Evolutionary conservation across 345 rosid genomes (phyloP), one percentile per base, ranked within the genome.

Genomic region (Pelargonium nanum): DNA sequence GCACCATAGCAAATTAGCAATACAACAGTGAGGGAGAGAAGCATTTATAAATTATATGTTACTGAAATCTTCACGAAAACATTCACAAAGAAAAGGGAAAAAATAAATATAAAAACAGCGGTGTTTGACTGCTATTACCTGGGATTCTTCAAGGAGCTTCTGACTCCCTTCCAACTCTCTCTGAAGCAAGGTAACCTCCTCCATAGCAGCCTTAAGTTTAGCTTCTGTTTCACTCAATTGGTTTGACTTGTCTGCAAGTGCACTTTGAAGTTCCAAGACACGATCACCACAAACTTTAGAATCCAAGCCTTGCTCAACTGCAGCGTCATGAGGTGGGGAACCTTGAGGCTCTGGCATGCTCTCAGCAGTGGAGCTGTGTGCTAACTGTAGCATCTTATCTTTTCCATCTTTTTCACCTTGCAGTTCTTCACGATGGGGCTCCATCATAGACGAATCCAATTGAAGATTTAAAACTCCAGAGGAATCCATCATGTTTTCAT

Each of bases 401-500:
- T 84, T 89, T 67, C 71, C 80, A 66, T 80, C 79, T 74, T 80
- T 85, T 63, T 80, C 90, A 17, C 60, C 76, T 44, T 66, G 81
- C 68, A 72, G 58, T 60, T 78, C 82, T 68, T 88, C 88, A 58
- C 74, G 87, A 58, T 79, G 87, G 25, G 83, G 86, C 70, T 94
- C 97, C 75, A 65, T 65, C 97, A 93, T 87, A 26, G 93, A 83
- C 17, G 96, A 89, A 69, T 89, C 96, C 75, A 93, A 77, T 30
- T 72, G 91, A 53, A 79, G 75, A 78, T 83, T 76, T 53, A 80
- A 73, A 74, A 84, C 71, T 60, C 79, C 84, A 60, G 93, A 88
- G 51, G 95, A 86, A 68, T 94, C 99, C 85, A 88, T 68, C 99
- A 94, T 88, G 68, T 88, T 85, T 69, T 88, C 97, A 83, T 94